Evolutionary conservation across 1,284 basidiomycete species (phyloP).

Genomic region (Phaffia rhodozyma): DNA sequence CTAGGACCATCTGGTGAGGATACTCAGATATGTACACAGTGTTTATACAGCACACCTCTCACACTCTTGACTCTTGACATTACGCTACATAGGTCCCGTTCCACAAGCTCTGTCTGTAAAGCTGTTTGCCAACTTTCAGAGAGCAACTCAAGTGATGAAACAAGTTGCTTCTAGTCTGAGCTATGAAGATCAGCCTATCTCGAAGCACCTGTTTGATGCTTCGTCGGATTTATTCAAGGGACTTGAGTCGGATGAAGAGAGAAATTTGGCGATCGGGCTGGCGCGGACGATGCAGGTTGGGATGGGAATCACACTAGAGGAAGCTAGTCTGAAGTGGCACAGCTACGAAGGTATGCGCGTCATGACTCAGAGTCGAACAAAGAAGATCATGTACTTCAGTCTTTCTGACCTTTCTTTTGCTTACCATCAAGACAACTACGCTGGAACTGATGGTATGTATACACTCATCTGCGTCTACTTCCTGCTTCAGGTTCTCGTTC

Average conservation of each 20-base stretch:
- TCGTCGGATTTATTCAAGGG: slow-evolving; percentile 7
- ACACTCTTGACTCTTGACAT: no score
- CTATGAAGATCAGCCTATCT: no score
- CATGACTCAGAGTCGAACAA: not conserved
- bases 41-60: no score
- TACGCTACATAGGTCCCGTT: no score
- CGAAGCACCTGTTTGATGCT: slow-evolving; percentile 1
- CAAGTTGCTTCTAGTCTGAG: no score
- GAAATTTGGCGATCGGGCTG: slow-evolving; percentile 28
- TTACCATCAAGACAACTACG: slow-evolving; percentile 26
- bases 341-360: slow-evolving; percentile 33
- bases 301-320: slow-evolving; percentile 38
- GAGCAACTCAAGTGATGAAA: not conserved
- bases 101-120: not conserved
- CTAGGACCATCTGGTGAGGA: slow-evolving; percentile 30
- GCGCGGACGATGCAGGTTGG: slow-evolving; percentile 40
- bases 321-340: slow-evolving; percentile 32
- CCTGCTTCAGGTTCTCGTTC: no score
- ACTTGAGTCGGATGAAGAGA: slow-evolving; percentile 15
- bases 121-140: not conserved
- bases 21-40: no score
- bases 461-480: not conserved
- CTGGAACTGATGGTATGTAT: slow-evolving; percentile 37
- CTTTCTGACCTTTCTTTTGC: not conserved
- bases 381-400: not conserved